These are phyloP conservation scores for Ganoderma multipileum DNA, from an alignment of 1,284 basidiomycete genomes.

Conservation along the genomic window DNA sequence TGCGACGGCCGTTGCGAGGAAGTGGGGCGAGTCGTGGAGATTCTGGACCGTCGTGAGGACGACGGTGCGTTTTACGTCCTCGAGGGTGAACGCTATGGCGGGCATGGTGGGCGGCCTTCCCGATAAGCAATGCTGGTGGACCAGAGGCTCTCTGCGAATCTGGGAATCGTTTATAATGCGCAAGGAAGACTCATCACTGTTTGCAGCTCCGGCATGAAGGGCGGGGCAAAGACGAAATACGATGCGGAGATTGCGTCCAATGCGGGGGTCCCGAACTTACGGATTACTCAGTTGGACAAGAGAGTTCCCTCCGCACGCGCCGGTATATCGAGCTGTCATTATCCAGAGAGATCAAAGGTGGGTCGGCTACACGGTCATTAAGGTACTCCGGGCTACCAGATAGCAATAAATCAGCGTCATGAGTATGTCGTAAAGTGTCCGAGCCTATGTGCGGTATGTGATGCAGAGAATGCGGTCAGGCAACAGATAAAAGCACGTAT, in stretches of 20 bases:
- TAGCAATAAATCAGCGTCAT: slow-evolving; percentile 32
- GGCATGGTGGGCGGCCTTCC: slow-evolving; percentile 11
- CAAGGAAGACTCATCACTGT: neutral
- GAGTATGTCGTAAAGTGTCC: slow-evolving; percentile 26
- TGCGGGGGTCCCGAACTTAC: neutral
- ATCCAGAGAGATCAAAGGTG: neutral
- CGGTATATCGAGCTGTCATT: neutral
- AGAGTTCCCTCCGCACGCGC: neutral
- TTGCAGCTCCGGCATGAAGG: neutral
- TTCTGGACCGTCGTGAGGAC: slow-evolving; percentile 59
- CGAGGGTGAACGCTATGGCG: slow-evolving; percentile 26
- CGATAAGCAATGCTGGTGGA: neutral
- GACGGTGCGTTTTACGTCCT: slow-evolving; percentile 44
- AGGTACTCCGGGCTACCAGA: slow-evolving; percentile 19
- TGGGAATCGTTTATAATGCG: neutral
- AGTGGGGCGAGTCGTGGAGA: slow-evolving; percentile 54
- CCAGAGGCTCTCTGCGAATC: neutral
- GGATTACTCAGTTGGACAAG: neutral
- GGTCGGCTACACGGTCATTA: slow-evolving; percentile 26
- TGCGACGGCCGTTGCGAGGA: slow-evolving; percentile 59
- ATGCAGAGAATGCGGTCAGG: neutral
- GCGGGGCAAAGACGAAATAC: neutral
- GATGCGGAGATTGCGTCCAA: neutral
- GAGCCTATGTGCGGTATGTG: neutral
- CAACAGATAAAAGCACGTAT: slow-evolving; percentile 8